Percentiles rank a stretch among this genome's conserved stretches.
These are phyloP conservation scores for Fusarium hainanense DNA, from an alignment of 2,329 filamentous ascomycete genomes.

Conservation along the genomic window DNA sequence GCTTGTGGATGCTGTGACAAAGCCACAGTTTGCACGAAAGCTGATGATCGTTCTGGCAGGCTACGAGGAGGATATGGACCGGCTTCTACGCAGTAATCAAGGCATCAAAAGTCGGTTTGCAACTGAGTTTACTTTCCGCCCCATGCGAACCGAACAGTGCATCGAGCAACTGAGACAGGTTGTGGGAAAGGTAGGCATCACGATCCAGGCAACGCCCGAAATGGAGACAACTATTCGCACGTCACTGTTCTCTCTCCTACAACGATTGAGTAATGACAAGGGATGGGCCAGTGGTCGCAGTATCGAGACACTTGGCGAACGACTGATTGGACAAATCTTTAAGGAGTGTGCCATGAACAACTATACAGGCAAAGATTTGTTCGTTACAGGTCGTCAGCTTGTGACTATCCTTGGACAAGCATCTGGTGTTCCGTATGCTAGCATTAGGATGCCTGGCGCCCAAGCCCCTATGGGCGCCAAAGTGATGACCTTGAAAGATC, in stretches of 20 bases:
- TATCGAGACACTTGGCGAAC: conserved; percentile 64
- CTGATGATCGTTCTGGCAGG: conserved; percentile 75
- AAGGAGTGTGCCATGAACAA: conserved; percentile 50
- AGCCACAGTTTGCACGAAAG: conserved; percentile 67
- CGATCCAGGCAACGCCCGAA: conserved; percentile 44
- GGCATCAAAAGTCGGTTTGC: conserved; percentile 73
- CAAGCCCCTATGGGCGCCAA: conserved; percentile 48
- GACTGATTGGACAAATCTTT: conserved; percentile 59
- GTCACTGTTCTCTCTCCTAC: conserved; percentile 52
- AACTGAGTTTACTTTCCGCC: conserved; percentile 67
- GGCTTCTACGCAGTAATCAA: conserved; percentile 68
- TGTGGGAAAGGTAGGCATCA: conserved; percentile 48
- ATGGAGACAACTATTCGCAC: conserved; percentile 43
- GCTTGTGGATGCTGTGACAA: conserved; percentile 61
- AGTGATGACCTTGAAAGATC: conserved; percentile 49
- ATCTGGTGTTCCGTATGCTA: conserved; percentile 44
- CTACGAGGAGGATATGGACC: conserved; percentile 73
- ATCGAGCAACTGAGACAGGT: conserved; percentile 56
- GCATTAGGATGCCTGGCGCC: conserved; percentile 39
- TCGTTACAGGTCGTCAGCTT: conserved; percentile 46
- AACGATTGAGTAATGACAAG: conserved; percentile 55
- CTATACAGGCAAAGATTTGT: conserved; percentile 45
- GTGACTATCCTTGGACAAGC: conserved; percentile 46
- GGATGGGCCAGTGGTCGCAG: conserved; percentile 73
- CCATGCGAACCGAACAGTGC: conserved; percentile 58